These are phyloP conservation scores for Luffa acutangula DNA, from an alignment of 306 rosid species.

Conservation along the genomic window DNA sequence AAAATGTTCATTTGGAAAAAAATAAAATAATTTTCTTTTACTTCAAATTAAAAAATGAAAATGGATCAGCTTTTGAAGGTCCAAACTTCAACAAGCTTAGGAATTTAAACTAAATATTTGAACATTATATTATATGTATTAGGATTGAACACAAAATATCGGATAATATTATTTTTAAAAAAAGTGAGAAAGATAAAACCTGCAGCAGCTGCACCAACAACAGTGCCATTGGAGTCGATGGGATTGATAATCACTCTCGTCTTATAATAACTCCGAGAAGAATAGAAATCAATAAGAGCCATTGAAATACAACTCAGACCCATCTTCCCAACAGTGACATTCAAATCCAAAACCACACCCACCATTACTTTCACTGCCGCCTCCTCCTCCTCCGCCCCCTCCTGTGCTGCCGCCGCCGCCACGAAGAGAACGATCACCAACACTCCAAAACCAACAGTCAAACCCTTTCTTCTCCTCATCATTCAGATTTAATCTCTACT, in stretches of 20 bases:
- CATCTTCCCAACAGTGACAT: background rate
- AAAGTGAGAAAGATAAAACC: background rate
- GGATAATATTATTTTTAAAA: too few species aligned
- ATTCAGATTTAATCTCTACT: background rate
- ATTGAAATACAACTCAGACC: background rate
- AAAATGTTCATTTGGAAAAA: too few species aligned
- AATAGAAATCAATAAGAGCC: slow-evolving; percentile 10
- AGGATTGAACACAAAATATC: too few species aligned
- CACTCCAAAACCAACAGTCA: background rate
- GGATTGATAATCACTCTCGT: background rate
- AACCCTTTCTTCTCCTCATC: background rate
- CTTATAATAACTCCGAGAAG: background rate
- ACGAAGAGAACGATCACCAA: background rate
- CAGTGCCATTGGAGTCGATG: background rate
- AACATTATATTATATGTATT: too few species aligned
- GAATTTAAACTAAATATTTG: too few species aligned
- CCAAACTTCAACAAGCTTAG: too few species aligned
- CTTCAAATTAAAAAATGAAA: too few species aligned
- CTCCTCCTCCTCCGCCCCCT: background rate
- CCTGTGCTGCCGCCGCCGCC: background rate
- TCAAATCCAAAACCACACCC: background rate
- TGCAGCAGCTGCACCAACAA: slow-evolving; percentile 7
- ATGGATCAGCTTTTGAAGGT: too few species aligned
- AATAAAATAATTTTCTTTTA: too few species aligned
- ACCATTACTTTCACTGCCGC: background rate